Base-by-base conservation (phyloP, 495 filamentous ascomycete genomes). In the Talaromyces nanjingensis region DNA sequence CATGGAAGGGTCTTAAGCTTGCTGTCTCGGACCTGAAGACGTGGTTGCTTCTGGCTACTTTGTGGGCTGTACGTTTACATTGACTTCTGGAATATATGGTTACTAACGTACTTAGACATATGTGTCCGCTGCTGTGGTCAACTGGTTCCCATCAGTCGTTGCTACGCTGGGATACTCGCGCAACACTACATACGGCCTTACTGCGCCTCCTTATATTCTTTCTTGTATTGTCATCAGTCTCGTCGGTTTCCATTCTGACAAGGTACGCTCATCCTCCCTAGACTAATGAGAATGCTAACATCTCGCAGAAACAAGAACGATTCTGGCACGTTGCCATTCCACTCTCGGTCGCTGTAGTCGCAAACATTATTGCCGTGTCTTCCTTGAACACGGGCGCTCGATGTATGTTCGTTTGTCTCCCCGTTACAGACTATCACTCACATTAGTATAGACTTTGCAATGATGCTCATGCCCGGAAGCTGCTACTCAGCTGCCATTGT, bases 91-190 rank as follows among this genome's bases (percentile, higher is more conserved):
- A n/a, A 62, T 11, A 8, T 6, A 65, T 62, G 11, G 39, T 71
- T n/a, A 58, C 27, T 58, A 47, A 59, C 53, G 24, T 66, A 52
- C n/a, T 63, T 63, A 37, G 65, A 88, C 91, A 71, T 86, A 91
- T 14, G 84, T 87, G 27, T 84, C 85, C 25, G 87, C 85, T 56
- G 87, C 88, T 1, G 87, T 92, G 6, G 91, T 89, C 22, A 93
- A 94, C 72, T 94, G 93, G 83, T 93, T 96, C 77, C 91, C 91
- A 0, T 89, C 90, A 8, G 89, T 96, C 22, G 91, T 94, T 34
- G 78, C 82, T 47, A 93, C 91, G 1, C 78, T 96, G 8, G 82
- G 86, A 11, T 91, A 86, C 68, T 75, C 70, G 65, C 82, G 83
- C n/a, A 86, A 91, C 65, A 71, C 79, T 20, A 87, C 91, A 1